Percentiles rank a stretch among this genome's conserved stretches.
Evolutionary conservation across 148 eudicot genomes (phyloP).

Genomic region (Rhododendron kiyosumense): DNA sequence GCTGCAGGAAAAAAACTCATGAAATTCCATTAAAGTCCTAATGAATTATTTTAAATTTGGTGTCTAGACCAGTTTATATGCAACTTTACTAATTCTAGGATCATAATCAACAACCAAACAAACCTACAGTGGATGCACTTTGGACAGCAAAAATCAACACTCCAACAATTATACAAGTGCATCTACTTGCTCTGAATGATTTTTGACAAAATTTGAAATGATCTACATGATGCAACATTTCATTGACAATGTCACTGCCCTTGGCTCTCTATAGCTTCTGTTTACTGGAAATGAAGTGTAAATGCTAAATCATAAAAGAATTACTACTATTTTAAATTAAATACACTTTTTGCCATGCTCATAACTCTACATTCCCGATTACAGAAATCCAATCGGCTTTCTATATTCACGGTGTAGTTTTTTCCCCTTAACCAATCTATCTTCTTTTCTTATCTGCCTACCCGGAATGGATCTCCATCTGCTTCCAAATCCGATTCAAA

Average conservation of each 20-base stretch:
- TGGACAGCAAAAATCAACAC: not conserved
- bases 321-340: conserved; percentile 17
- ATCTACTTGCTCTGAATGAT: not conserved
- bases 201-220: not conserved
- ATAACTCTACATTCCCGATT: conserved; percentile 29
- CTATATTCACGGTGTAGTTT: conserved; percentile 12
- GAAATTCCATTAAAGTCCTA: not conserved
- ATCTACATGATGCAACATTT: not conserved
- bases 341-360: conserved; percentile 4
- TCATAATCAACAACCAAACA: not conserved
- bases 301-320: conserved; percentile 2
- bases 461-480: conserved; percentile 14
- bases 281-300: not conserved
- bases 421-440: conserved; percentile 18
- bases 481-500: conserved; percentile 24
- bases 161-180: not conserved
- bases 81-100: not conserved
- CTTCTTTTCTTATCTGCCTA: conserved; percentile 22
- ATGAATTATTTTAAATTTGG: too few relatives aligned
- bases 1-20: not conserved
- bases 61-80: not conserved
- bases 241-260: not conserved
- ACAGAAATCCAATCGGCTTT: conserved; percentile 20
- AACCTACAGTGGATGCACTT: not conserved
- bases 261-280: not conserved